phyloP scores from a whole-genome alignment of 129 eudicot species.

The Flaveria sonorensis region DNA sequence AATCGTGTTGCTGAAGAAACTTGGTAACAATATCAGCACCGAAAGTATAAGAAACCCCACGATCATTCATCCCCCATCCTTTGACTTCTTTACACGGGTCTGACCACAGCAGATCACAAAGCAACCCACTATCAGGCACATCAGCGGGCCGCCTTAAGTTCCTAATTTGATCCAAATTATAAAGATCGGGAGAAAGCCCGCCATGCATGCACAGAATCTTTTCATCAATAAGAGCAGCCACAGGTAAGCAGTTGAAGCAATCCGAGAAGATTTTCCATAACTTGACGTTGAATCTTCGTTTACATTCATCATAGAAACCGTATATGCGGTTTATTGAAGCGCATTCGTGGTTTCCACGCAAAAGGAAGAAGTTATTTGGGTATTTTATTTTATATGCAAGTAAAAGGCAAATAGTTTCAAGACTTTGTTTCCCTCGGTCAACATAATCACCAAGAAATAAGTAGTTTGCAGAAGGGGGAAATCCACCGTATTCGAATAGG shows the following conservation, averaged over 20 bases:
- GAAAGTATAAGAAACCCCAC: slow-evolving; percentile 66
- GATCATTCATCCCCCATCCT: slow-evolving; percentile 72
- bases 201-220: slow-evolving; percentile 70
- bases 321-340: slow-evolving; percentile 54
- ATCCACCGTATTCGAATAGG: slow-evolving; percentile 64
- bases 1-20: slow-evolving; percentile 52
- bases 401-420: slow-evolving; percentile 54
- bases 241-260: slow-evolving; percentile 57
- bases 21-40: slow-evolving; percentile 56
- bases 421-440: slow-evolving; percentile 64
- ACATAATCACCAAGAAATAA: slow-evolving; percentile 63
- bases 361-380: slow-evolving; percentile 51
- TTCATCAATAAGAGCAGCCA: slow-evolving; percentile 61
- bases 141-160: slow-evolving; percentile 52
- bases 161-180: slow-evolving; percentile 53
- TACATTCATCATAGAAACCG: slow-evolving; percentile 54
- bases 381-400: slow-evolving; percentile 53
- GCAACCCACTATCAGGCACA: slow-evolving; percentile 58
- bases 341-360: slow-evolving; percentile 57
- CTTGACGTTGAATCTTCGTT: slow-evolving; percentile 50
- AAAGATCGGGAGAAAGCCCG: slow-evolving; percentile 63
- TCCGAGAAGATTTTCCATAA: slow-evolving; percentile 53
- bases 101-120: slow-evolving; percentile 63
- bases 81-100: slow-evolving; percentile 59
- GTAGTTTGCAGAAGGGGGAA: slow-evolving; percentile 59